phyloP scores from a whole-genome alignment of 495 filamentous ascomycete genomes.

The Hyaloscypha hepaticicola region DNA sequence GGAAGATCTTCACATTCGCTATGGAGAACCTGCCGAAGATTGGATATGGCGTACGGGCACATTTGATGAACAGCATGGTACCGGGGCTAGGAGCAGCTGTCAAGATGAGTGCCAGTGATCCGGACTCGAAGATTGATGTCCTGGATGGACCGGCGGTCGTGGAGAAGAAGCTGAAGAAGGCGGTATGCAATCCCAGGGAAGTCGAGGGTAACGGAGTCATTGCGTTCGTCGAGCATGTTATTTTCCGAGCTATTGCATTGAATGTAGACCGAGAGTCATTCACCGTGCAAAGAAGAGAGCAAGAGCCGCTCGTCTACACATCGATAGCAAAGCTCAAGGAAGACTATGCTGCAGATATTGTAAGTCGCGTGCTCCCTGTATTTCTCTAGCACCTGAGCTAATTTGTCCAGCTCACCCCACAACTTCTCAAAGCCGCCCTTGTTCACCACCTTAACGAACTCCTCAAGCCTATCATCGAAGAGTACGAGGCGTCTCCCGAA shows the following conservation, averaged over 20 bases:
- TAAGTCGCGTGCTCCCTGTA: conserved; percentile 43
- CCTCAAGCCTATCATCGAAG: conserved; percentile 70
- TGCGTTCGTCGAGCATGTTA: conserved; percentile 77
- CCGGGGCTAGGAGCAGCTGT: conserved; percentile 73
- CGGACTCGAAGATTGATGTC: conserved; percentile 87
- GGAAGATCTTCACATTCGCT: conserved; percentile 85
- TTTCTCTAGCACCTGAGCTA: conserved; percentile 1
- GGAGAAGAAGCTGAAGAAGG: conserved; percentile 52
- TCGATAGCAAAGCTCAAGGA: conserved; percentile 66
- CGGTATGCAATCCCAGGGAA: conserved; percentile 62
- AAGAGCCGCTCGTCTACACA: conserved; percentile 75
- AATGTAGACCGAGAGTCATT: conserved; percentile 56
- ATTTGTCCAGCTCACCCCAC: conserved; percentile 67
- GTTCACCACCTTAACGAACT: conserved; percentile 66
- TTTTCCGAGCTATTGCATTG: conserved; percentile 66
- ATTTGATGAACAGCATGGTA: conserved; percentile 90
- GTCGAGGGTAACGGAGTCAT: conserved; percentile 85
- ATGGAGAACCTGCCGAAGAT: conserved; percentile 72
- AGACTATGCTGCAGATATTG: conserved; percentile 78
- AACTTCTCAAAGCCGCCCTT: conserved; percentile 78
- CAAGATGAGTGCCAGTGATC: conserved; percentile 70
- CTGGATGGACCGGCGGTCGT: conserved; percentile 66
- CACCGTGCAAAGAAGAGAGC: conserved; percentile 57
- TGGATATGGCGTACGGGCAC: conserved; percentile 68
- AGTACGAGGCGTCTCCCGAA: conserved; percentile 65